Percentiles rank a stretch among this genome's conserved stretches.
These are phyloP conservation scores for Fusarium torreyae DNA, from an alignment of 2,329 filamentous ascomycete genomes.

Conservation along the genomic window DNA sequence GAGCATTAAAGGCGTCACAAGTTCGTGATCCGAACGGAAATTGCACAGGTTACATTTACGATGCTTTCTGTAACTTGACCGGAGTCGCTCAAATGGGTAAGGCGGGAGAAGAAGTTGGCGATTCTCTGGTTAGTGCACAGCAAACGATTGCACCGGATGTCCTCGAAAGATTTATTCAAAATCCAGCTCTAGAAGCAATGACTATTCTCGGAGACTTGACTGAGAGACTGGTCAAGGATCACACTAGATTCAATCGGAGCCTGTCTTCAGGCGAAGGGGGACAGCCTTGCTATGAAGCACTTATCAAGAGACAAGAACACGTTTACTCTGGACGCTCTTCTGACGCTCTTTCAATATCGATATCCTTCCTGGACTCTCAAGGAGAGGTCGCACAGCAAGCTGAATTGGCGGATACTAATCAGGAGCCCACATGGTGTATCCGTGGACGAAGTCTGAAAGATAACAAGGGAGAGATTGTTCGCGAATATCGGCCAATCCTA, in stretches of 20 bases:
- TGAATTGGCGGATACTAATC: neutral
- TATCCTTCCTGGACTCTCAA: neutral
- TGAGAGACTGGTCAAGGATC: too few relatives aligned
- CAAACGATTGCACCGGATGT: too few relatives aligned
- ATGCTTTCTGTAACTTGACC: too few relatives aligned
- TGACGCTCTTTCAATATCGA: neutral
- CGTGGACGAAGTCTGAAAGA: neutral
- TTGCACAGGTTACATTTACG: too few relatives aligned
- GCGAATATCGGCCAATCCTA: neutral
- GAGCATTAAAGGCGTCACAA: too few relatives aligned
- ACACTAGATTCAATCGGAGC: neutral
- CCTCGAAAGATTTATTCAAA: too few relatives aligned
- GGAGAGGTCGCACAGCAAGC: neutral
- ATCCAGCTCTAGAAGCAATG: too few relatives aligned
- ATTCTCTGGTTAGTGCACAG: too few relatives aligned
- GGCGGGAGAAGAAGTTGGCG: too few relatives aligned
- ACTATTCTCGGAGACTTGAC: too few relatives aligned
- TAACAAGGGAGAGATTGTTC: neutral
- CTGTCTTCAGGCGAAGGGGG: neutral
- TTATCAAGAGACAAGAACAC: neutral
- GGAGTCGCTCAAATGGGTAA: too few relatives aligned
- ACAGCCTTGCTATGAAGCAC: neutral
- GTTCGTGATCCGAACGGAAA: too few relatives aligned
- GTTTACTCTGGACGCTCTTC: neutral
- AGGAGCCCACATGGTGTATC: neutral